Evolutionary conservation across 768 basidiomycete species (phyloP).

Genomic region (Sutorius australiensis): DNA sequence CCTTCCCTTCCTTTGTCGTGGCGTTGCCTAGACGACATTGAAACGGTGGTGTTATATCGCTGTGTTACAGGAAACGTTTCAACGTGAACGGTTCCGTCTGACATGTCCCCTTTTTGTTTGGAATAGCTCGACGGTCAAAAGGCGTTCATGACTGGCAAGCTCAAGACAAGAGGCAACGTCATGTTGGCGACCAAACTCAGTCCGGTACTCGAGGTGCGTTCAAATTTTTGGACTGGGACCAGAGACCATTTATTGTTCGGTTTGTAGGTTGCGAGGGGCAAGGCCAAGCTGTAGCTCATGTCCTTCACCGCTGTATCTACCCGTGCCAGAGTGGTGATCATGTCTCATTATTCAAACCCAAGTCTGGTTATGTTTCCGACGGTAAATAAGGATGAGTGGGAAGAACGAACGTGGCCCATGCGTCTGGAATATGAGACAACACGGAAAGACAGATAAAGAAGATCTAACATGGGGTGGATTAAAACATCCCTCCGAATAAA

Average conservation of each 20-base stretch:
- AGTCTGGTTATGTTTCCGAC: background rate
- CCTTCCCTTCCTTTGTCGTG: background rate
- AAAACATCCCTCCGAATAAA: slow-evolving; percentile 76
- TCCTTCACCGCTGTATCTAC: background rate
- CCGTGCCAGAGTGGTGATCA: slow-evolving; percentile 14
- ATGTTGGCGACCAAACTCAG: slow-evolving; percentile 94
- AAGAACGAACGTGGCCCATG: slow-evolving; percentile 13
- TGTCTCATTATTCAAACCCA: slow-evolving; percentile 14
- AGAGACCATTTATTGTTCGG: too few species aligned
- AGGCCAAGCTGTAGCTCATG: slow-evolving; percentile 40
- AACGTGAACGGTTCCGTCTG: background rate
- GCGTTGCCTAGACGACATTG: too few species aligned
- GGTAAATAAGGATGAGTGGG: background rate
- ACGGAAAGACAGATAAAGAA: background rate
- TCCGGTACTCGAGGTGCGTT: slow-evolving; percentile 68
- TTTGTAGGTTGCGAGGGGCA: slow-evolving; percentile 31
- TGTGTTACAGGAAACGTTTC: background rate
- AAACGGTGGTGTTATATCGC: background rate
- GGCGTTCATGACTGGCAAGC: slow-evolving; percentile 92
- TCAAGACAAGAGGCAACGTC: slow-evolving; percentile 89
- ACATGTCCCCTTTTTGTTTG: background rate
- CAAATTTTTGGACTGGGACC: background rate
- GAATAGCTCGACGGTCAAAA: slow-evolving; percentile 82
- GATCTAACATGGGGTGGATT: slow-evolving; percentile 28
- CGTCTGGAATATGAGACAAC: background rate